Conservation (phyloP, 1,284 basidiomycete genomes). For the Moesziomyces sp. region DNA sequence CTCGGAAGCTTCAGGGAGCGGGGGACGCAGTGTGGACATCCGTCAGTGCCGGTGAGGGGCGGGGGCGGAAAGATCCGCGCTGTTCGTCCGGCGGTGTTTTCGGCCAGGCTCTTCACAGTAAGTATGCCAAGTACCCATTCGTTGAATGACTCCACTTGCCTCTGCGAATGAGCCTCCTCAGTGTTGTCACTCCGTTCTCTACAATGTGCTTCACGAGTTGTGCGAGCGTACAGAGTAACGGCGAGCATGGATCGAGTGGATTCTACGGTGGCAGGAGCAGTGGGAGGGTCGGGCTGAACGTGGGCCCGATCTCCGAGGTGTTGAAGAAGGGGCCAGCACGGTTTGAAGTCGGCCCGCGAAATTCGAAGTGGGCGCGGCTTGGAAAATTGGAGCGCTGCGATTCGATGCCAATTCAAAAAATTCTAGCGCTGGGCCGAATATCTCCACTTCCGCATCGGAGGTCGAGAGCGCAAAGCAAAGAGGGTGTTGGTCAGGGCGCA, state of each 20-base stretch:
- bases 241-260: neutral
- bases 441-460: constrained; percentile 23
- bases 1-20: constrained; percentile 4
- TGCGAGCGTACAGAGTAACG: too few species aligned
- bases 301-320: neutral
- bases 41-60: neutral
- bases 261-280: too few species aligned
- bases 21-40: neutral
- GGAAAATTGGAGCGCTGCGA: constrained; percentile 1
- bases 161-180: too few species aligned
- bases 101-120: too few species aligned
- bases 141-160: neutral
- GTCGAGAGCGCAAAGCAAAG: neutral
- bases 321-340: neutral
- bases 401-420: constrained; percentile 1
- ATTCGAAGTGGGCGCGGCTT: neutral
- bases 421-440: constrained; percentile 17
- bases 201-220: too few species aligned
- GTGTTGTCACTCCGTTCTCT: too few species aligned
- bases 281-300: too few species aligned
- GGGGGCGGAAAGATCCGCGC: constrained; percentile 11
- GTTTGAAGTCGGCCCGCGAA: too few species aligned
- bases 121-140: too few species aligned
- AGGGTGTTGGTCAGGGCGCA: too few species aligned
- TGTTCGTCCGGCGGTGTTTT: neutral